Base-by-base conservation (phyloP, 1,284 basidiomycete species). In the Melampsora larici-populina region DNA sequence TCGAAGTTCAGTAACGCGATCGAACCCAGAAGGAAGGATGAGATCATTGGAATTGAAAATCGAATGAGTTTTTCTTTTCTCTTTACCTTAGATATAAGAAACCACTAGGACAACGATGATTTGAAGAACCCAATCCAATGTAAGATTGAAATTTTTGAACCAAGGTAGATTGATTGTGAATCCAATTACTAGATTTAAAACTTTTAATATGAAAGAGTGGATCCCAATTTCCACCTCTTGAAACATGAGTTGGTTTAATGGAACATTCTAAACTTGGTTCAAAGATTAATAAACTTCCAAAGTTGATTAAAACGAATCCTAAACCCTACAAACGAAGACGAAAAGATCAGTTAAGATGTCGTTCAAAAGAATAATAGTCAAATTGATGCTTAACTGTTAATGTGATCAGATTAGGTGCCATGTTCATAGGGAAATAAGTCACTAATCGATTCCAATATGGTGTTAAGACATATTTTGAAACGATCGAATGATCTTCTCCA, bases 371-470 rank as follows among this genome's bases (percentile, higher is more conserved):
- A 60, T 11, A 46, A 8, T 78, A 40, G 36, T 43, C 72, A 55
- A 48, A 36, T 17, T 31, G 33, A 11, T n/a, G 36, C 86, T 90
- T 80, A 82, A 95, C 94, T 65, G 79, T 72, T 29, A 70, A 90
- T 88, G 86, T 86, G 80, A 86, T 85, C 21, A 83, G 83, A 81
- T 99, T 99, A 3, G 97, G 97, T 0, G 97, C 96, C 26, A 98
- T 87, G 66, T 85, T 90, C 70, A 87, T 86, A 0, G 96, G 97
- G 89, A 95, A 97, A 48, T 94, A 87, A 18, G 89, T 92, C 69
- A 98, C 93, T 80, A 98, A 90, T 91, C 91, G 92, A 79, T 88
- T 94, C 96, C 96, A 99, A 85, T 92, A 98, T 1, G 93, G 94
- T 71, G 90, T 89, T 78, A 99, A 87, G 48, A 97, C 86, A 85